A percentile compares a stretch with the other conserved stretches of the same genome.
phyloP scores from a whole-genome alignment of 2,329 filamentous ascomycete species.

The Chaetomium strumarium region DNA sequence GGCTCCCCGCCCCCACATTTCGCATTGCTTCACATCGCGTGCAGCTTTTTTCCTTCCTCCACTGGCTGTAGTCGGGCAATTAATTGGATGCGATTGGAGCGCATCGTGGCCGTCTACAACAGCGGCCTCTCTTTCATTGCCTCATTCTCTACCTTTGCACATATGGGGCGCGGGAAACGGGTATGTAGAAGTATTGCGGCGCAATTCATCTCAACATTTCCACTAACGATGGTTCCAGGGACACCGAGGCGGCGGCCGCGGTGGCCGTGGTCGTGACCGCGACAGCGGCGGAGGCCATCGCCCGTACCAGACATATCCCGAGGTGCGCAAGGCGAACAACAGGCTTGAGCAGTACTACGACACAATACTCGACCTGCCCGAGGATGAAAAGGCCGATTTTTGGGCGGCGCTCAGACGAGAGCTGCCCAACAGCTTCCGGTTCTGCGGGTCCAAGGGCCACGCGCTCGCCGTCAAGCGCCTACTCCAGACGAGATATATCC shows the following conservation, averaged over 20 bases:
- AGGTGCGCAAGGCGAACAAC: conserved; percentile 73
- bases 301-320: conserved; percentile 45
- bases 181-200: conserved; percentile 2
- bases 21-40: conserved; percentile 1
- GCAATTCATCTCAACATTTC: not conserved
- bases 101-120: conserved; percentile 16
- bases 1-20: conserved; percentile 25
- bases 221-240: conserved; percentile 18
- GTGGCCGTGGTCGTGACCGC: conserved; percentile 25
- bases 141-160: conserved; percentile 11
- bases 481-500: conserved; percentile 82
- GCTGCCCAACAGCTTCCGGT: conserved; percentile 94
- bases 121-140: conserved; percentile 4
- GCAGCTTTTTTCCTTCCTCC: conserved; percentile 20
- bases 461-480: conserved; percentile 88
- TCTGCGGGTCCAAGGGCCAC: conserved; percentile 92
- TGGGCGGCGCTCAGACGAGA: conserved; percentile 80
- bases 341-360: conserved; percentile 86
- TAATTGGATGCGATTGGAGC: conserved; percentile 21
- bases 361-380: conserved; percentile 64
- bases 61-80: conserved; percentile 5
- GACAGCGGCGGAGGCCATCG: conserved; percentile 34
- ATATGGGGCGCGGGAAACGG: conserved; percentile 24
- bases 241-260: conserved; percentile 24
- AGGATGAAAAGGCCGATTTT: conserved; percentile 72